Evolutionary conservation across 768 basidiomycete genomes (phyloP).

Genomic region (Lyophyllum semitale): DNA sequence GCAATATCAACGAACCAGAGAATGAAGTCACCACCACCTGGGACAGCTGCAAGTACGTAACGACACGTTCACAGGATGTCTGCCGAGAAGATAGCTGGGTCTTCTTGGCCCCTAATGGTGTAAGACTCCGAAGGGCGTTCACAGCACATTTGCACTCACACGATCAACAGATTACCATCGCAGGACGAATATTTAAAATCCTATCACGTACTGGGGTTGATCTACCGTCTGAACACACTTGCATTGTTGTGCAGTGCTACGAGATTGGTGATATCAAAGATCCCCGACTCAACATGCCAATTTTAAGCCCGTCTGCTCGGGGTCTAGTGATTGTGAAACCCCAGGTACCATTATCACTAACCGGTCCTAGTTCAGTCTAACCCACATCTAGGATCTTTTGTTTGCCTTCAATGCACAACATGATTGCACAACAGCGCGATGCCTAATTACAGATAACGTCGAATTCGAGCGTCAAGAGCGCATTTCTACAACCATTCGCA

Average conservation of each 20-base stretch:
- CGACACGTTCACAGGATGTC: background rate
- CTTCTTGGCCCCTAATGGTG: background rate
- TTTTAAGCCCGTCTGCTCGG: background rate
- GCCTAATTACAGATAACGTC: conserved; percentile 7
- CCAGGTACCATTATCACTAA: background rate
- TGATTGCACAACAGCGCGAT: conserved; percentile 14
- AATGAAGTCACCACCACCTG: background rate
- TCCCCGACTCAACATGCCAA: background rate
- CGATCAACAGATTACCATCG: background rate
- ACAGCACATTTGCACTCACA: too few species aligned
- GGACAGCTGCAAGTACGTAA: background rate
- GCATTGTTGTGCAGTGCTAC: background rate
- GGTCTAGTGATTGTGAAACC: background rate
- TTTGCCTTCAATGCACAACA: conserved; percentile 21
- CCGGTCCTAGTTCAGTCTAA: background rate
- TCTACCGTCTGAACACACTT: background rate
- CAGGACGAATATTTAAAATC: background rate
- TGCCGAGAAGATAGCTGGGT: conserved; percentile 1
- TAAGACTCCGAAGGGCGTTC: background rate
- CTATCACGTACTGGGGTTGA: background rate
- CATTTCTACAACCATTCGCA: background rate
- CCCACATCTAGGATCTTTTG: background rate
- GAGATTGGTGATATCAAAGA: background rate
- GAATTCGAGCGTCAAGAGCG: conserved; percentile 11
- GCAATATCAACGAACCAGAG: background rate